Conservation (phyloP, 805 yeast species). For the Metschnikowia kofuensis region DNA sequence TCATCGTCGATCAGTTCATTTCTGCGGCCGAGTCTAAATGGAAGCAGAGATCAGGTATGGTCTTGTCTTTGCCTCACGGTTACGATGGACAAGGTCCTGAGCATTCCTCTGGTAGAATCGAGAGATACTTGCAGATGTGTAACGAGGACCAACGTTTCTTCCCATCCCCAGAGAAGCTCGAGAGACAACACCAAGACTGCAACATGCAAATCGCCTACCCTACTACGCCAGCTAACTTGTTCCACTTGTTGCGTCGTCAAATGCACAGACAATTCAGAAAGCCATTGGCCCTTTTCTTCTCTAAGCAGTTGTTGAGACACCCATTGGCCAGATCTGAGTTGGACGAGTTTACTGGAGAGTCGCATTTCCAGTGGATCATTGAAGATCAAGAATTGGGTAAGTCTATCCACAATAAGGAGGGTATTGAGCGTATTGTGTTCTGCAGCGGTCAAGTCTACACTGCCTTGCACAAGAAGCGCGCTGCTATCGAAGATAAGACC, state of each 20-base stretch:
- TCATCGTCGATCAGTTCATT: conserved; percentile 92
- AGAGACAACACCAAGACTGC: conserved; percentile 98
- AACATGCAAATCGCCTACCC: conserved; percentile 98
- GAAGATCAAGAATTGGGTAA: conserved; percentile 88
- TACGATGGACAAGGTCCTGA: conserved; percentile 99
- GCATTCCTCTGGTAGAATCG: conserved; percentile 97
- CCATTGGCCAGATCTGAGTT: conserved; percentile 91
- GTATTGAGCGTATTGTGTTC: conserved; percentile 81
- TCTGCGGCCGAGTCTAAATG: conserved; percentile 97
- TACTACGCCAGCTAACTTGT: conserved; percentile 93
- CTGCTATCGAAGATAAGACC: conserved; percentile 64
- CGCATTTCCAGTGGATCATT: conserved; percentile 93
- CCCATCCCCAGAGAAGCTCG: conserved; percentile 86
- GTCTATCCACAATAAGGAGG: conserved; percentile 71
- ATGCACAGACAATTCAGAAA: conserved; percentile 98
- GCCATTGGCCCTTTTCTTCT: conserved; percentile 83
- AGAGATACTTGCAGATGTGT: conserved; percentile 92
- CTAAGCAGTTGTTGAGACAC: conserved; percentile 83
- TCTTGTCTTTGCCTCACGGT: conserved; percentile 96
- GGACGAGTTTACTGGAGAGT: conserved; percentile 84
- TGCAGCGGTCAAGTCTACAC: conserved; percentile 94
- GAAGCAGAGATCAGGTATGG: conserved; percentile 98
- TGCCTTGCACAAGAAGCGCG: conserved; percentile 87
- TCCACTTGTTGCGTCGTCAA: conserved; percentile 97
- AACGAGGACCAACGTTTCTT: conserved; percentile 93